phyloP scores from a whole-genome alignment of 192 early-diverging fungal species.

The Podila epicladia region DNA sequence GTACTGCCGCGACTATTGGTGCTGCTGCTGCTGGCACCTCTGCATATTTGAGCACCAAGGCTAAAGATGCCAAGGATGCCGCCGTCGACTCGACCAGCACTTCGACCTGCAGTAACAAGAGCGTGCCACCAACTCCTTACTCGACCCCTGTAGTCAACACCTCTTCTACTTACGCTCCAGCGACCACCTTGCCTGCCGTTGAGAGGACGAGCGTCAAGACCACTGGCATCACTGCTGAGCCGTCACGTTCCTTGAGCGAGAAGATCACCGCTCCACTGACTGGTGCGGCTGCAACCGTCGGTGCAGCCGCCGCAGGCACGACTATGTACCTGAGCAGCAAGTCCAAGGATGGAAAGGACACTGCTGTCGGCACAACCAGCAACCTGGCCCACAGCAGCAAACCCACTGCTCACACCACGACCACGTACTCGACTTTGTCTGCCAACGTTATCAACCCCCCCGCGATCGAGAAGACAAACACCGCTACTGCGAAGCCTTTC shows the following conservation, averaged over 20 bases:
- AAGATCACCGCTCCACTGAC: slow-evolving; percentile 5
- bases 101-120: background rate
- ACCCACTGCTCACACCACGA: background rate
- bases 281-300: slow-evolving; percentile 4
- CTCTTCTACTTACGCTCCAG: background rate
- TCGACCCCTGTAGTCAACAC: background rate
- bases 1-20: background rate
- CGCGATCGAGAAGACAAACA: background rate
- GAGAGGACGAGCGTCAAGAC: background rate
- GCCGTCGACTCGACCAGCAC: background rate
- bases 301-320: slow-evolving; percentile 6
- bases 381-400: background rate
- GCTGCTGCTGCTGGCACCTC: slow-evolving; percentile 7
- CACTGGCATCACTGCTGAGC: background rate
- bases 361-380: background rate
- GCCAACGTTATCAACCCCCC: background rate
- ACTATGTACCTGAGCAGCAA: slow-evolving; percentile 5
- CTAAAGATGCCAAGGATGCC: background rate
- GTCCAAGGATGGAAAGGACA: background rate
- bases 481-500: background rate
- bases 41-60: slow-evolving; percentile 3
- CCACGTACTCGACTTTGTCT: background rate
- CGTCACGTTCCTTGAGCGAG: background rate
- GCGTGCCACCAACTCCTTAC: background rate
- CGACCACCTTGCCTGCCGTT: background rate